phyloP scores from a whole-genome alignment of 768 basidiomycete species.

The Gloeopeniophorella convolvens region DNA sequence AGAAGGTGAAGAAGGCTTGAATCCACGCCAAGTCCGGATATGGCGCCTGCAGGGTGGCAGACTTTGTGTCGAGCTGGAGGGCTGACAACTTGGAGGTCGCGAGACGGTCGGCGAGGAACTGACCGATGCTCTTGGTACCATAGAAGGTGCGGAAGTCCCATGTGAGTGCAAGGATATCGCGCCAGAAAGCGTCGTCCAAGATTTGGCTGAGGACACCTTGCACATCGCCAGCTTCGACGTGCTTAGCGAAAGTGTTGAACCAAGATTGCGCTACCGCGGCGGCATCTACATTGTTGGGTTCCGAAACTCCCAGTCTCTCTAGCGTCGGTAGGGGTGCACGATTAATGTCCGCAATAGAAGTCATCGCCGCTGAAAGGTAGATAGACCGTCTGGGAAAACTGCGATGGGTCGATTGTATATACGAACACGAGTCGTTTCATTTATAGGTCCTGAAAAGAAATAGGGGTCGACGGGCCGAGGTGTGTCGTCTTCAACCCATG shows the following conservation, averaged over 20 bases:
- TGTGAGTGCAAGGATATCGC: conserved; percentile 55
- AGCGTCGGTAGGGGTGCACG: conserved; percentile 21
- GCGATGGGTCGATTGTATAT: not conserved
- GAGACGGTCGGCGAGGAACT: conserved; percentile 45
- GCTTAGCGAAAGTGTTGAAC: conserved; percentile 21
- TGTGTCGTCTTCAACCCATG: too few species aligned
- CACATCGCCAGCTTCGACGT: conserved; percentile 10
- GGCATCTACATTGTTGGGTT: conserved; percentile 14
- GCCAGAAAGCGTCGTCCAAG: conserved; percentile 41
- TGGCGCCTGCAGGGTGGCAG: conserved; percentile 23
- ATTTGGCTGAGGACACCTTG: conserved; percentile 17
- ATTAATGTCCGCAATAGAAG: conserved; percentile 2
- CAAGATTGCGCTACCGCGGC: conserved; percentile 19
- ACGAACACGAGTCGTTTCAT: not conserved
- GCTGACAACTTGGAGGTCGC: conserved; percentile 16
- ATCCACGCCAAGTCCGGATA: conserved; percentile 37
- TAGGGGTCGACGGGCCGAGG: too few species aligned
- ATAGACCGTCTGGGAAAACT: not conserved
- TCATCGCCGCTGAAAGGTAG: not conserved
- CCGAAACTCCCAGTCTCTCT: conserved; percentile 16
- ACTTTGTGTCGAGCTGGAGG: conserved; percentile 24
- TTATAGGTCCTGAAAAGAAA: conserved; percentile 1
- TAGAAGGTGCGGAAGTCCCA: conserved; percentile 59
- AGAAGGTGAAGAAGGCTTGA: conserved; percentile 40
- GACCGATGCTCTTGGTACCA: conserved; percentile 33